These are phyloP conservation scores for Artemisia annua DNA, from an alignment of 129 eudicot species.

Conservation along the genomic window DNA sequence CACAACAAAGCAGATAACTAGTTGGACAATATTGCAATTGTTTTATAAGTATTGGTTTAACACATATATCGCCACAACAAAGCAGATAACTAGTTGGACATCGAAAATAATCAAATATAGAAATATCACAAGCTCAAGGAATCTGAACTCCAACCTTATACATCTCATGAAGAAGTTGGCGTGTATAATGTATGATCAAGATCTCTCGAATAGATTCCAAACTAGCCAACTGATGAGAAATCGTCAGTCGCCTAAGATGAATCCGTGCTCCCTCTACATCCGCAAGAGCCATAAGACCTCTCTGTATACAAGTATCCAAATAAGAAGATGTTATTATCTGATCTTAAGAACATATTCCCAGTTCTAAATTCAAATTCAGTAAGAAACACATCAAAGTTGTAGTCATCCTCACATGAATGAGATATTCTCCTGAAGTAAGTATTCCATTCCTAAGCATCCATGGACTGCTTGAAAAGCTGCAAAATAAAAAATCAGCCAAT, in stretches of 20 bases:
- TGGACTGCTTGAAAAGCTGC: constrained; percentile 98
- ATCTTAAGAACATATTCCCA: neutral
- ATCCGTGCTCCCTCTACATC: constrained; percentile 94
- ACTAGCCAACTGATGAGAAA: constrained; percentile 92
- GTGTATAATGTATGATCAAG: constrained; percentile 73
- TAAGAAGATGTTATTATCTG: constrained; percentile 2
- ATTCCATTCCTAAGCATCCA: constrained; percentile 90
- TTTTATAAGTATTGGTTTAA: neutral
- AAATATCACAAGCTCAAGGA: constrained; percentile 11
- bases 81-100: neutral
- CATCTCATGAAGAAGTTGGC: constrained; percentile 93
- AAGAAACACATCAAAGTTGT: neutral
- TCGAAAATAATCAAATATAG: neutral
- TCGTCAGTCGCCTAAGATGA: constrained; percentile 61
- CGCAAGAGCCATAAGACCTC: constrained; percentile 97
- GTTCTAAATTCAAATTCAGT: neutral
- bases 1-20: too few relatives aligned
- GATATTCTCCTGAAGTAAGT: constrained; percentile 89
- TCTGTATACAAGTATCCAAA: constrained; percentile 42
- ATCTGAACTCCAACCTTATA: constrained; percentile 63
- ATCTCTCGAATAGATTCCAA: constrained; percentile 93
- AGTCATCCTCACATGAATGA: constrained; percentile 71
- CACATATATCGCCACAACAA: neutral
- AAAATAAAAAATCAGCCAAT: constrained; percentile 19
- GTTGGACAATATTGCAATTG: constrained; percentile 10